Evolutionary conservation across 23 red algal genomes (phyloP).

Genomic region (Cyanidium caldarium): DNA sequence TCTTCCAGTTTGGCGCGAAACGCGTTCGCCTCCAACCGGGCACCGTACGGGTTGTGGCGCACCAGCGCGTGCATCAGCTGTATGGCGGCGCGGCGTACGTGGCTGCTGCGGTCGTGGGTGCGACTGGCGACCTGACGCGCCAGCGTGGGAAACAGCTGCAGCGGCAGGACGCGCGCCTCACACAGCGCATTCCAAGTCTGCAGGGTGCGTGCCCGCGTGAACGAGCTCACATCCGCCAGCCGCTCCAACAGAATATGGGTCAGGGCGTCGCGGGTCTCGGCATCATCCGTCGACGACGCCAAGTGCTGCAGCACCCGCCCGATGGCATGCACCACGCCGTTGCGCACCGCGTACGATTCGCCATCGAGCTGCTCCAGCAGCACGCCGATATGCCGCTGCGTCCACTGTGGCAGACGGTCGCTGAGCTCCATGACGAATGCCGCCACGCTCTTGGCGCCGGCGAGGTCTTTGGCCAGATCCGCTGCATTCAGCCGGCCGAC

Average conservation of each 20-base stretch:
- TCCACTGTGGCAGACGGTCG: conserved; percentile 8
- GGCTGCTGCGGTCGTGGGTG: conserved; percentile 35
- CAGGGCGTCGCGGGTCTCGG: conserved; percentile 27
- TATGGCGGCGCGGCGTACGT: conserved; percentile 42
- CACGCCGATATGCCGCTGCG: conserved; percentile 18
- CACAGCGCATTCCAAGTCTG: conserved; percentile 39
- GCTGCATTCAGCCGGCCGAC: conserved; percentile 28
- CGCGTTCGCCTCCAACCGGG: conserved; percentile 12
- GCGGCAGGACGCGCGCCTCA: conserved; percentile 21
- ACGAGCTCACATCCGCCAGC: conserved; percentile 49
- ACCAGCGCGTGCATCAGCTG: conserved; percentile 29
- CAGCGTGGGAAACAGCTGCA: conserved; percentile 18
- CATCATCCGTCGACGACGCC: neutral
- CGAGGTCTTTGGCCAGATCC: conserved; percentile 21
- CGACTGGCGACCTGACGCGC: conserved; percentile 25
- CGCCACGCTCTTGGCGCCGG: conserved; percentile 22
- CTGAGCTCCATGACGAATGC: conserved; percentile 36
- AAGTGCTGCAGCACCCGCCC: conserved; percentile 13
- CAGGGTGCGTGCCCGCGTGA: conserved; percentile 43
- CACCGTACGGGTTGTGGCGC: conserved; percentile 43
- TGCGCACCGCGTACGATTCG: conserved; percentile 48
- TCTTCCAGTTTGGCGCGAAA: too few species aligned
- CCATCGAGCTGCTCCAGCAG: conserved; percentile 44
- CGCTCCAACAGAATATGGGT: conserved; percentile 36
- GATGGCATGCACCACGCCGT: conserved; percentile 48